Evolutionary conservation across 208 protist species (phyloP).

Genomic region (Trypanosoma boissoni): DNA sequence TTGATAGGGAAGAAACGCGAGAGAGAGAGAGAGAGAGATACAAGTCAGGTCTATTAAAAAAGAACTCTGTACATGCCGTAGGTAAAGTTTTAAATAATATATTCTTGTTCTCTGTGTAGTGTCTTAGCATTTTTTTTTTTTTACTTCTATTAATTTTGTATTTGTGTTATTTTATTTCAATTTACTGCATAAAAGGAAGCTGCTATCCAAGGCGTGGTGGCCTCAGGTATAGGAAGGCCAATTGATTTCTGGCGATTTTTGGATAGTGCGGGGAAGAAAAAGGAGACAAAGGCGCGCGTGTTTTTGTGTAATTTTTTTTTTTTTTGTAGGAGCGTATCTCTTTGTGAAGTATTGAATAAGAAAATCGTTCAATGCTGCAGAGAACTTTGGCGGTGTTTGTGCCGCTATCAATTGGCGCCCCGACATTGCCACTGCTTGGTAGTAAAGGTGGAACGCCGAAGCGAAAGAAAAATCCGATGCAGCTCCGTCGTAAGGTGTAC

Average conservation of each 20-base stretch:
- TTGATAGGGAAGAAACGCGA: too few species aligned
- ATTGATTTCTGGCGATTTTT: too few species aligned
- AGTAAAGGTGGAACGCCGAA: constrained; percentile 91
- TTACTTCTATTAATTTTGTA: constrained; percentile 3
- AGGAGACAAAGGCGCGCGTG: constrained; percentile 15
- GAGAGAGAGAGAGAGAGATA: too few species aligned
- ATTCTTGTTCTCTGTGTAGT: constrained; percentile 10
- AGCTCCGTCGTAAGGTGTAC: constrained; percentile 79
- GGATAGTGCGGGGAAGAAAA: neutral
- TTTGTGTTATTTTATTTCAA: neutral
- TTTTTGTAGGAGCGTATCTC: constrained; percentile 8
- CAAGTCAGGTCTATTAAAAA: too few species aligned
- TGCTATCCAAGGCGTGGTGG: too few species aligned
- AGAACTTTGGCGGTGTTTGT: constrained; percentile 23
- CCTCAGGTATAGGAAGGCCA: too few species aligned
- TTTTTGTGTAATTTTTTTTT: constrained; percentile 4
- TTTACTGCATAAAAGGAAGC: too few species aligned
- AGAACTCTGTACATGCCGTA: too few species aligned
- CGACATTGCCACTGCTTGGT: constrained; percentile 66
- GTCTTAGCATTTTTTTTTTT: neutral
- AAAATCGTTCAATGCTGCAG: constrained; percentile 37
- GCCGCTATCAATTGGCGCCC: constrained; percentile 39
- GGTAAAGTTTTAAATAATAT: too few species aligned
- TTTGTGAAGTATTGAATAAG: too few species aligned
- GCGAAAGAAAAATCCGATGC: constrained; percentile 88